These are phyloP conservation scores for Kwoniella shandongensis DNA, from an alignment of 768 basidiomycete species.

Conservation along the genomic window DNA sequence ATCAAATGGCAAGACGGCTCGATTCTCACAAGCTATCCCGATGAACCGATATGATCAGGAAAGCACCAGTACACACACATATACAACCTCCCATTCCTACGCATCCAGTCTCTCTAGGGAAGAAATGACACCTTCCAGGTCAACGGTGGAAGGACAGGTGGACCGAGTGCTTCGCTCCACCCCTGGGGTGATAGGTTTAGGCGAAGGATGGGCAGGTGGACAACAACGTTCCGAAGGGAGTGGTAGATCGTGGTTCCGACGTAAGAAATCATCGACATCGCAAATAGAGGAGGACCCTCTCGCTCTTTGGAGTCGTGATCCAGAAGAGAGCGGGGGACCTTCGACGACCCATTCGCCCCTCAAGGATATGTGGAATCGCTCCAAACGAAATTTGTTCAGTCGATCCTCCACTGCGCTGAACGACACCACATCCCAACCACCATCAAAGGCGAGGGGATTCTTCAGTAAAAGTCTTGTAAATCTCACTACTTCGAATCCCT, in stretches of 20 bases:
- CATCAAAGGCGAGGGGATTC: constrained; percentile 1
- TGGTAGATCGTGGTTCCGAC: constrained; percentile 13
- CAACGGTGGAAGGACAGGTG: constrained; percentile 1
- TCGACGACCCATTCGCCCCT: constrained; percentile 1
- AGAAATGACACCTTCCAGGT: background rate
- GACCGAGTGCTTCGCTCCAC: constrained; percentile 23
- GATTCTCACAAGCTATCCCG: constrained; percentile 8
- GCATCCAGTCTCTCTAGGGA: constrained; percentile 5
- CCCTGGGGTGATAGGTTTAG: constrained; percentile 42
- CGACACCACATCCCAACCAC: background rate
- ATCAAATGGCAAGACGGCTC: constrained; percentile 5
- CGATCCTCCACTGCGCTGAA: constrained; percentile 7
- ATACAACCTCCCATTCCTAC: background rate
- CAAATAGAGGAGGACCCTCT: constrained; percentile 10
- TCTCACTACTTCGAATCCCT: background rate
- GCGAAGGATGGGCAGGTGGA: constrained; percentile 48
- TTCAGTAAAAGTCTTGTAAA: constrained; percentile 14
- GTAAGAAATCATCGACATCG: background rate
- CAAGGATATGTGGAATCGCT: constrained; percentile 15
- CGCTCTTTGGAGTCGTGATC: constrained; percentile 10
- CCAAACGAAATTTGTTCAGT: constrained; percentile 13
- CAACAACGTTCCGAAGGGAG: constrained; percentile 8
- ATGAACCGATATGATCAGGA: constrained; percentile 6
- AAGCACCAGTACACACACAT: background rate
- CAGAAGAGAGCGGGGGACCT: background rate